Percentiles rank a stretch among this genome's conserved stretches.
Evolutionary conservation across 345 rosid species (phyloP).

Genomic region (Syzygium jambos): DNA sequence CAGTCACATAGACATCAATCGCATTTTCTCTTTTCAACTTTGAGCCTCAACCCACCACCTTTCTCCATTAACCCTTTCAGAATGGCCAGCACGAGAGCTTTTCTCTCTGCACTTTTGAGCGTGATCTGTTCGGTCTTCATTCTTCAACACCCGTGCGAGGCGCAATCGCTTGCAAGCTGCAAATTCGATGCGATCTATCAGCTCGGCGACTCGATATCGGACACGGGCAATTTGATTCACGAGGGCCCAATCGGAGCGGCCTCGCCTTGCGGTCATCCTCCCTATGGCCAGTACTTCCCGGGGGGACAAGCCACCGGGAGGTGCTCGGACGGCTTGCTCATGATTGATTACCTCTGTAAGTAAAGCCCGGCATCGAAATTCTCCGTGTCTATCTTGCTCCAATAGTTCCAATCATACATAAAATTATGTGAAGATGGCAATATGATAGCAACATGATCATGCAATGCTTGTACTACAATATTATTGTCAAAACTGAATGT

Average conservation of each 20-base stretch:
- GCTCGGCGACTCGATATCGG: background rate
- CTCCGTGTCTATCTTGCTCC: background rate
- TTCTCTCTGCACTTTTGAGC: background rate
- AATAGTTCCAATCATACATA: background rate
- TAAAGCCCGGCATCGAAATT: background rate
- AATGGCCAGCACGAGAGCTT: background rate
- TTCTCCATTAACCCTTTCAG: background rate
- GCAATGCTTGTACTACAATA: background rate
- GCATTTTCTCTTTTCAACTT: background rate
- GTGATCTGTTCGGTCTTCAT: background rate
- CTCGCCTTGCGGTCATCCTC: background rate
- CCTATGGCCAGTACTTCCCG: slow-evolving; percentile 7
- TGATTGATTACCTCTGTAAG: slow-evolving; percentile 17
- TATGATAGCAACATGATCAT: background rate
- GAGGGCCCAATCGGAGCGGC: background rate
- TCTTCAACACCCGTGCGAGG: background rate
- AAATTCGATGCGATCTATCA: background rate
- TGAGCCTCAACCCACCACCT: too few species aligned
- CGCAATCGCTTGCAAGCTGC: background rate
- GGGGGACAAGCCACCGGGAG: slow-evolving; percentile 9
- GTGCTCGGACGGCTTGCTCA: slow-evolving; percentile 12
- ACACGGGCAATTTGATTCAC: background rate
- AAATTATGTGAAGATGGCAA: background rate
- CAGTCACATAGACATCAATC: background rate
- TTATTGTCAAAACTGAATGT: background rate